Base-by-base conservation (phyloP, 2,329 filamentous ascomycete species). In the Arthrobotrys conoides region DNA sequence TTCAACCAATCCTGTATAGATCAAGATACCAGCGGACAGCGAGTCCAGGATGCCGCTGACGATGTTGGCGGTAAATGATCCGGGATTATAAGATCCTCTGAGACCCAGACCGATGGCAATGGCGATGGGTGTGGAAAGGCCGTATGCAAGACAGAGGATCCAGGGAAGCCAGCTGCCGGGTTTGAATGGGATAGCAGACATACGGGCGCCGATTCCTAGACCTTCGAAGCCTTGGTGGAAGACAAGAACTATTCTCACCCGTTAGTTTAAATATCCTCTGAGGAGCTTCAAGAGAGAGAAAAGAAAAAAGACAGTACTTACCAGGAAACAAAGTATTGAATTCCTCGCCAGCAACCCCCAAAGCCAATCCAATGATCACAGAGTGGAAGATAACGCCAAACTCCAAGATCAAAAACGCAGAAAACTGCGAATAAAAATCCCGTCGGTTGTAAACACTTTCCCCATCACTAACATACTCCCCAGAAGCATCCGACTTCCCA, bases 161-260 rank as follows among this genome's bases (percentile, higher is more conserved):
- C 93, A 82, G 0, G 67, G 71, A 27, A 78, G 63, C 59, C 84
- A 82, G 5, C 82, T 78, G 1, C 81, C 80, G 5, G 51, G 57
- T 18, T 75, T 65, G 4, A 82, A 82, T 3, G 82, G 80, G 3
- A 93, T 86, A 0, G 87, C 87, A 8, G 91, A 90, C 79, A 93
- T 93, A 14, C 90, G 89, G 8, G 89, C 89, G 18, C 92, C 91
- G 0, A 94, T 89, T 0, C 92, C 92, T 55, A 94, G 86, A 3
- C 92, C 92, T 83, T 93, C 91, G 81, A 94, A 93, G 86, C 92
- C 89, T 82, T 93, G 92, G 82, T 93, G 92, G 85, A 93, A 93
- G 71, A 93, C 85, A 73, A 94, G 92, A 68, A 93, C 91, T 77
- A 53, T 44, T 2, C 14, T 18, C 20, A n/a, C n/a, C 8, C 5